A percentile compares a stretch with the other conserved stretches of the same genome.
phyloP scores from a whole-genome alignment of 345 rosid species.

The Erysimum cheiranthoides region DNA sequence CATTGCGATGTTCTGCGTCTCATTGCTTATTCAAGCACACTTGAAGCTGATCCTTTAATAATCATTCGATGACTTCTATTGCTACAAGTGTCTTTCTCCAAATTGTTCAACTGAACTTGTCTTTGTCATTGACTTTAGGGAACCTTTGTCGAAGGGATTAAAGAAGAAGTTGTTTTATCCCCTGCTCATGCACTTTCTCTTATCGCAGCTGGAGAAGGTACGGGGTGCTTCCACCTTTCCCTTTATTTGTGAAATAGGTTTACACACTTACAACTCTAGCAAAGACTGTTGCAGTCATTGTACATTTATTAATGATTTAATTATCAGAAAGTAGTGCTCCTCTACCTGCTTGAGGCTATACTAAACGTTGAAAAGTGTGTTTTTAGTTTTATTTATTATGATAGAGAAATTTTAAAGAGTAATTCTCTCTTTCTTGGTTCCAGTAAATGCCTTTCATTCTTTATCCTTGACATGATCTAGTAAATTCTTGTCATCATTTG shows the following conservation, averaged over 20 bases:
- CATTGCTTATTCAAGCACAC: conserved; percentile 16
- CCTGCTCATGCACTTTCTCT: conserved; percentile 99
- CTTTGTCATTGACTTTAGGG: conserved; percentile 60
- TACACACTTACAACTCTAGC: conserved; percentile 13
- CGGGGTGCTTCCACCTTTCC: conserved; percentile 40
- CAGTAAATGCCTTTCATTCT: conserved; percentile 19
- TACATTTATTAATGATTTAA: conserved; percentile 17
- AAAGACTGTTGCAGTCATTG: conserved; percentile 13
- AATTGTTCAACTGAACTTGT: not conserved
- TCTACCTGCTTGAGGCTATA: conserved; percentile 3
- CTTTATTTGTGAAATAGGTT: conserved; percentile 29
- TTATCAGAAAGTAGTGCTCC: conserved; percentile 13
- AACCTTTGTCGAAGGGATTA: conserved; percentile 95
- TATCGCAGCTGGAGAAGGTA: conserved; percentile 99
- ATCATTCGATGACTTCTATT: conserved; percentile 17
- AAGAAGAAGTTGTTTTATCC: conserved; percentile 98
- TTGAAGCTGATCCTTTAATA: conserved; percentile 29
- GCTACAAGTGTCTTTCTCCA: conserved; percentile 16
- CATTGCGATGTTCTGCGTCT: not conserved
- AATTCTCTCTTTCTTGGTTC: conserved; percentile 8
- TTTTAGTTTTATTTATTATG: conserved; percentile 8
- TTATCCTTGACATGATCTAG: conserved; percentile 18
- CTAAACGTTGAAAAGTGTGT: conserved; percentile 11
- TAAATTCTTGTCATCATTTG: not conserved
- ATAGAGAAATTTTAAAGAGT: conserved; percentile 1